These are phyloP conservation scores for Leccinum broughii DNA, from an alignment of 768 basidiomycete species.

Conservation along the genomic window DNA sequence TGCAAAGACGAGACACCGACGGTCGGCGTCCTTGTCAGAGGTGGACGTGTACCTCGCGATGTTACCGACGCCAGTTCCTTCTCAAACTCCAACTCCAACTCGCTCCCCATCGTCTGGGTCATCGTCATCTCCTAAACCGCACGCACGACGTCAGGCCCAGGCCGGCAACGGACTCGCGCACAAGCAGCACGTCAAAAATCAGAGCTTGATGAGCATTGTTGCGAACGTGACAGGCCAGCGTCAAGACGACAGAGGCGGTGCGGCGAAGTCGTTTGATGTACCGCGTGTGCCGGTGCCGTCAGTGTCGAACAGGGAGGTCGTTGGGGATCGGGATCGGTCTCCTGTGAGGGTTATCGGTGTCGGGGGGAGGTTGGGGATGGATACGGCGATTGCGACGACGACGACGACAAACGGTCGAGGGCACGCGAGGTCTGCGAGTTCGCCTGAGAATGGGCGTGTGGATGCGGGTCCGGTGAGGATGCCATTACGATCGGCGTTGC, in stretches of 20 bases:
- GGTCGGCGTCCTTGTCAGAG: conserved; percentile 16
- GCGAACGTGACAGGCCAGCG: too few species aligned
- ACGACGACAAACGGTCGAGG: not conserved
- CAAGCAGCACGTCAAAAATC: conserved; percentile 7
- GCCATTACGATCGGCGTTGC: conserved; percentile 65
- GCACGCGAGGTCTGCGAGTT: conserved; percentile 4
- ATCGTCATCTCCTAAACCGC: conserved; percentile 2
- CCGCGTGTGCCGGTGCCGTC: too few species aligned
- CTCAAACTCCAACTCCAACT: not conserved
- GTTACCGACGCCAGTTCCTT: too few species aligned
- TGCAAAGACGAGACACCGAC: conserved; percentile 2
- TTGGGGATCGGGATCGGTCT: not conserved
- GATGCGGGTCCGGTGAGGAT: conserved; percentile 20
- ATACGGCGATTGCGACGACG: not conserved
- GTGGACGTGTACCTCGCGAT: not conserved
- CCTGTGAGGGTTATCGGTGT: not conserved
- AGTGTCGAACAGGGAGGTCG: not conserved
- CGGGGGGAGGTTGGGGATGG: not conserved
- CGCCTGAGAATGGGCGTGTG: not conserved
- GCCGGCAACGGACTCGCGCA: conserved; percentile 19
- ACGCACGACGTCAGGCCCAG: not conserved
- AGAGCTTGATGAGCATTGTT: conserved; percentile 53
- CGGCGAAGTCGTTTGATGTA: too few species aligned
- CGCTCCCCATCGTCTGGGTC: not conserved
- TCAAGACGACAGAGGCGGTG: too few species aligned